Percentiles rank a stretch among this genome's conserved stretches.
Conservation (phyloP, 495 filamentous ascomycete genomes). For the Penicillium samsonianum region DNA sequence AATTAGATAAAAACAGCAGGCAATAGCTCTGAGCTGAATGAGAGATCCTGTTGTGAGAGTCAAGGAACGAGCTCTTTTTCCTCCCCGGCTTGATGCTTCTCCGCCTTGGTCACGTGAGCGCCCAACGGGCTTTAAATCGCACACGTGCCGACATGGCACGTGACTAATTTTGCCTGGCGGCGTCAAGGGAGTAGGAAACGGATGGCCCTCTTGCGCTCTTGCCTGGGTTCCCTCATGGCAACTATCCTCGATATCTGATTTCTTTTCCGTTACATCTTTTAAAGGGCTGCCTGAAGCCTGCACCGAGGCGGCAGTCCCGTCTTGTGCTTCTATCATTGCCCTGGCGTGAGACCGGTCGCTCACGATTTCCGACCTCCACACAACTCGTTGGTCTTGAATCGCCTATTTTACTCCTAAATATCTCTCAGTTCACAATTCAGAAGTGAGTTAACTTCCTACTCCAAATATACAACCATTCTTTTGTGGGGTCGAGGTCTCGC, state of each 20-base stretch:
- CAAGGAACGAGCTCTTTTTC: conserved; percentile 23
- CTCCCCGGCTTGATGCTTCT: conserved; percentile 20
- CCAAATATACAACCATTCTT: background rate
- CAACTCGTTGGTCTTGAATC: conserved; percentile 38
- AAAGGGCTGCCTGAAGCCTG: conserved; percentile 36
- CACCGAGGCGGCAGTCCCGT: conserved; percentile 41
- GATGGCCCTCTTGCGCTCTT: conserved; percentile 26
- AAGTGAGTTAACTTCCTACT: conserved; percentile 16
- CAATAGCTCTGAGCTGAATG: conserved; percentile 10
- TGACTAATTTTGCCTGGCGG: conserved; percentile 19
- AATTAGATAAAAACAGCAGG: background rate
- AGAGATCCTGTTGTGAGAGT: background rate
- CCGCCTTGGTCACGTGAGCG: conserved; percentile 26
- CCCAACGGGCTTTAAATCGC: conserved; percentile 8
- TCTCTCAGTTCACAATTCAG: conserved; percentile 8
- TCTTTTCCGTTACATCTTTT: conserved; percentile 27
- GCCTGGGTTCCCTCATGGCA: conserved; percentile 32
- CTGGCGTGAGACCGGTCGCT: conserved; percentile 38
- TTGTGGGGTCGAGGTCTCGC: conserved; percentile 7
- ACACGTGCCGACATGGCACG: conserved; percentile 25
- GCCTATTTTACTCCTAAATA: conserved; percentile 17
- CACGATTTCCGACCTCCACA: conserved; percentile 35
- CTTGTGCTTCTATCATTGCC: conserved; percentile 35
- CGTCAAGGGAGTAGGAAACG: conserved; percentile 30
- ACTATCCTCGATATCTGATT: conserved; percentile 30